Conservation (phyloP, 2,329 filamentous ascomycete species). For the Aspergillus neoniger region DNA sequence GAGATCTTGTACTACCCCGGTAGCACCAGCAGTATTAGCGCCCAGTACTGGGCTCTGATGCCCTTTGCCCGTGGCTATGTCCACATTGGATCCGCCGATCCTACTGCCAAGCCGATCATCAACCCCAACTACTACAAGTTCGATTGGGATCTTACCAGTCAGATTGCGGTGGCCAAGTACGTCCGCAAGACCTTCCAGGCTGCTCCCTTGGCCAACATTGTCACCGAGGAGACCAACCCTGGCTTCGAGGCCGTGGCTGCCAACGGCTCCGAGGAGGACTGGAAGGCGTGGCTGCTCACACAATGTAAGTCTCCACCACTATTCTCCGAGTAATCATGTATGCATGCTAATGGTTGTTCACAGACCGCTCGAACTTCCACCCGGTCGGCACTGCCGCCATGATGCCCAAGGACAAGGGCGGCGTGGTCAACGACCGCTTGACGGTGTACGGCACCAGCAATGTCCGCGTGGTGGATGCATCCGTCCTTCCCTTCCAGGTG, state of each 20-base stretch:
- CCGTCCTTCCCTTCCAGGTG: slow-evolving; percentile 33
- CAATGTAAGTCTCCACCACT: slow-evolving; percentile 22
- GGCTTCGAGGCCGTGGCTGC: slow-evolving; percentile 22
- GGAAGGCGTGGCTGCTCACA: slow-evolving; percentile 27
- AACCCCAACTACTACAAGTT: slow-evolving; percentile 37
- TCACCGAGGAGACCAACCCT: slow-evolving; percentile 24
- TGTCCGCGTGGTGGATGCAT: slow-evolving; percentile 38
- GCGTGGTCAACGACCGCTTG: slow-evolving; percentile 35
- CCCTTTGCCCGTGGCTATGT: slow-evolving; percentile 36
- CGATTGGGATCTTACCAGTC: slow-evolving; percentile 22
- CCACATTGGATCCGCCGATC: slow-evolving; percentile 29
- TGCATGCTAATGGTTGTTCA: not conserved
- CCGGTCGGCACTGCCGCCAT: slow-evolving; percentile 37
- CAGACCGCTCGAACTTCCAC: slow-evolving; percentile 35
- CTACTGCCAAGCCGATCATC: slow-evolving; percentile 25
- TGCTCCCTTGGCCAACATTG: slow-evolving; percentile 21
- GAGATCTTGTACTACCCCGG: slow-evolving; percentile 29
- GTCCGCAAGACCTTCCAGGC: slow-evolving; percentile 27
- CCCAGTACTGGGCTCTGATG: slow-evolving; percentile 30
- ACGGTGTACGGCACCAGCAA: slow-evolving; percentile 39
- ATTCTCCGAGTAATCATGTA: not conserved
- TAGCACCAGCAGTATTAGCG: slow-evolving; percentile 17
- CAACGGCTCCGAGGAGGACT: slow-evolving; percentile 24
- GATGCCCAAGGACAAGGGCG: slow-evolving; percentile 33
- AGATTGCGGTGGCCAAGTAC: slow-evolving; percentile 12